A percentile compares a stretch with the other conserved stretches of the same genome.
Evolutionary conservation across 306 rosid genomes (phyloP).

Genomic region (Datisca glomerata): DNA sequence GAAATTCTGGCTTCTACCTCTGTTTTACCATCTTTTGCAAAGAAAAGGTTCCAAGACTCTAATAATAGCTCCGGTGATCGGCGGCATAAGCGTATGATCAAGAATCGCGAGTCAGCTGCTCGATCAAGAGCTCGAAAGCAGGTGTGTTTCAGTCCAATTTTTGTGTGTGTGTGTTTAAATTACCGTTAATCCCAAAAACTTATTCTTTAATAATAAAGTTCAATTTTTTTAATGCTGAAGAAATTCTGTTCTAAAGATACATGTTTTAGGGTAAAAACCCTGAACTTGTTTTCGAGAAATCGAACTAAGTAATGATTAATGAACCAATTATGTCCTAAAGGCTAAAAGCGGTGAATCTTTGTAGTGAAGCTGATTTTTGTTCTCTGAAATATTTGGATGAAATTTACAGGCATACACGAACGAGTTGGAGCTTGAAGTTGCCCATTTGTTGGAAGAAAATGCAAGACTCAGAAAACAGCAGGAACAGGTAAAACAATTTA

Average conservation of each 20-base stretch:
- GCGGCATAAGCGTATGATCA: slow-evolving; percentile 72
- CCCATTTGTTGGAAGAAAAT: slow-evolving; percentile 45
- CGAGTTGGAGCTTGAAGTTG: slow-evolving; percentile 58
- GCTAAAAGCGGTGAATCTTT: too few relatives aligned
- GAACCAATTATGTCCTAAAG: too few relatives aligned
- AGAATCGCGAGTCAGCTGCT: slow-evolving; percentile 91
- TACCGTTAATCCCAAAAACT: not conserved
- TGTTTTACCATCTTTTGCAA: slow-evolving; percentile 20
- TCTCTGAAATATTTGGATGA: not conserved
- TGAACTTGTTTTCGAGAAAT: too few relatives aligned
- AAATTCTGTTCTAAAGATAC: too few relatives aligned
- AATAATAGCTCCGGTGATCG: slow-evolving; percentile 16
- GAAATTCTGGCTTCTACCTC: slow-evolving; percentile 10
- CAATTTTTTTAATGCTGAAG: not conserved
- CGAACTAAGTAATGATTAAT: too few relatives aligned
- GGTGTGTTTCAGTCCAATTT: slow-evolving; percentile 19
- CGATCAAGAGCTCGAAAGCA: slow-evolving; percentile 89
- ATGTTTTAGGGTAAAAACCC: too few relatives aligned
- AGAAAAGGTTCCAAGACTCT: slow-evolving; percentile 19
- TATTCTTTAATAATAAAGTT: not conserved
- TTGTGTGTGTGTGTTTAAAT: not conserved
- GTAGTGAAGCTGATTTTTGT: not conserved
- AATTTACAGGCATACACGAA: slow-evolving; percentile 74
- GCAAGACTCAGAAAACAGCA: slow-evolving; percentile 49
- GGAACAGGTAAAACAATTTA: slow-evolving; percentile 31